phyloP scores from a whole-genome alignment of 1,284 basidiomycete species.

The Heterobasidion annosum region DNA sequence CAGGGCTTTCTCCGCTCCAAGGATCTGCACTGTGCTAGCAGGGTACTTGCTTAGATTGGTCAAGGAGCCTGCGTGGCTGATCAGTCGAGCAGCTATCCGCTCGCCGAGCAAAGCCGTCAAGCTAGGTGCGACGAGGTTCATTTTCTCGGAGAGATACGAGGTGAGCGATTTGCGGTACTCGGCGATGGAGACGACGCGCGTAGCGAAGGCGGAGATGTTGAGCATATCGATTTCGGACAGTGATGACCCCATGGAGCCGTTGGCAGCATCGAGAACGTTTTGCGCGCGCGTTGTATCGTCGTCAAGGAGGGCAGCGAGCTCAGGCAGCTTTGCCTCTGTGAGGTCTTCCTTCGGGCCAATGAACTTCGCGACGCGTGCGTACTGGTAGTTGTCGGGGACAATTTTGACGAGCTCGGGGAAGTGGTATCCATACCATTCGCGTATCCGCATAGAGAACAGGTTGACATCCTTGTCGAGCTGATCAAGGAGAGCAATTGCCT shows the following conservation, averaged over 20 bases:
- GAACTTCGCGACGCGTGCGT: conserved; percentile 82
- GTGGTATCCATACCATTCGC: conserved; percentile 99
- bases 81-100: conserved; percentile 90
- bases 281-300: conserved; percentile 85
- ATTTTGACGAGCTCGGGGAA: conserved; percentile 96
- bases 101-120: conserved; percentile 93
- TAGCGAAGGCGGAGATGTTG: conserved; percentile 92
- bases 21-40: conserved; percentile 95
- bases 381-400: conserved; percentile 93
- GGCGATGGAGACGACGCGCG: conserved; percentile 85
- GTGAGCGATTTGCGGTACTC: conserved; percentile 93
- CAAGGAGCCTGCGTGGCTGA: conserved; percentile 96
- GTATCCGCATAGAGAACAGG: conserved; percentile 95
- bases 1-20: conserved; percentile 97
- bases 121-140: conserved; percentile 96
- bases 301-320: conserved; percentile 77
- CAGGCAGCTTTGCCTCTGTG: conserved; percentile 70
- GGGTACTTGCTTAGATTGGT: conserved; percentile 98
- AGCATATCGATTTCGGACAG: conserved; percentile 93
- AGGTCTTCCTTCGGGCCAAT: conserved; percentile 87
- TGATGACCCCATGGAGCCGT: conserved; percentile 92
- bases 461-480: conserved; percentile 99
- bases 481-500: conserved; percentile 97
- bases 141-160: conserved; percentile 91
- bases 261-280: conserved; percentile 91